Evolutionary conservation across 805 yeast species (phyloP).

Genomic region (Priceomyces medius): DNA sequence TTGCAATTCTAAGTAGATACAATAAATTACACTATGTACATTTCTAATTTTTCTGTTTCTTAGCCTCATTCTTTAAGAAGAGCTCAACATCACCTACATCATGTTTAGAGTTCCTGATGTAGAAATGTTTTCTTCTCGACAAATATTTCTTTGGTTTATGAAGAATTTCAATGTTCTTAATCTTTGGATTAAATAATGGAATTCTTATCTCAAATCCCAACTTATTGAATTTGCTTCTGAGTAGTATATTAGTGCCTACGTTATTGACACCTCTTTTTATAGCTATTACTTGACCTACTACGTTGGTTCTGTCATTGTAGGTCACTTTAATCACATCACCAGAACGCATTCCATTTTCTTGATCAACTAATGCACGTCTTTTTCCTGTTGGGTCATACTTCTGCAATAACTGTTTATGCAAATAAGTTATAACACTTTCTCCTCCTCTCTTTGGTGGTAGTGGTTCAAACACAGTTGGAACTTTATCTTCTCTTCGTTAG

Average conservation of each 20-base stretch:
- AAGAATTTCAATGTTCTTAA: slow-evolving; percentile 73
- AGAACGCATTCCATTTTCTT: slow-evolving; percentile 50
- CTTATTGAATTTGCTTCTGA: slow-evolving; percentile 79
- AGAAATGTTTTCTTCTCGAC: slow-evolving; percentile 81
- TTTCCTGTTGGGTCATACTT: slow-evolving; percentile 70
- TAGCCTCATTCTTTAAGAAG: slow-evolving; percentile 18
- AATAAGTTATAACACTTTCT: slow-evolving; percentile 40
- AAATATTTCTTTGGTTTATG: slow-evolving; percentile 72
- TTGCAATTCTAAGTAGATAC: no score
- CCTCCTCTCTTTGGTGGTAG: slow-evolving; percentile 51
- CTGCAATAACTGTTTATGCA: slow-evolving; percentile 51
- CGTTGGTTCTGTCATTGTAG: slow-evolving; percentile 64
- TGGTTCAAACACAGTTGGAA: slow-evolving; percentile 49
- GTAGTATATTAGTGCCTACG: slow-evolving; percentile 68
- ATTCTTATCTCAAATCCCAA: slow-evolving; percentile 84
- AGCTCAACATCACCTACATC: slow-evolving; percentile 72
- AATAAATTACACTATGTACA: slow-evolving; percentile 1
- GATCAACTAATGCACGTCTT: slow-evolving; percentile 32
- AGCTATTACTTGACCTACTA: slow-evolving; percentile 77
- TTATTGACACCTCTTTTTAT: slow-evolving; percentile 61
- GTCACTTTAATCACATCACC: slow-evolving; percentile 82
- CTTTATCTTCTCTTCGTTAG: slow-evolving; percentile 4
- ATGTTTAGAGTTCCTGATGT: slow-evolving; percentile 74
- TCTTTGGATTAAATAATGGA: slow-evolving; percentile 76
- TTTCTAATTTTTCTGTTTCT: slow-evolving; percentile 5